phyloP scores from a whole-genome alignment of 176 grass and related monocot genomes.

The Cenchrus purpureus region DNA sequence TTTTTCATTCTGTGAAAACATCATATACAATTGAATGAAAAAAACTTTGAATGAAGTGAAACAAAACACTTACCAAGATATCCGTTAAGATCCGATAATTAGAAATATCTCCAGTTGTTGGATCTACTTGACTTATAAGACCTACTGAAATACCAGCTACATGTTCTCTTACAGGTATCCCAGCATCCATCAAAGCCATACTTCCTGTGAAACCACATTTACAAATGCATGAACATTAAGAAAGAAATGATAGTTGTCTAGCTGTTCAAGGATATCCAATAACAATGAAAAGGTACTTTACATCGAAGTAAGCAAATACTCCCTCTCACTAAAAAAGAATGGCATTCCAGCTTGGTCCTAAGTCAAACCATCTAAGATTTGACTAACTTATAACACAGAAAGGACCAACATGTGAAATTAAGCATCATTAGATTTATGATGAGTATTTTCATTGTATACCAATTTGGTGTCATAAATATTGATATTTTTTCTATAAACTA shows the following conservation, averaged over 20 bases:
- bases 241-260: conserved; percentile 14
- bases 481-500: too few relatives aligned
- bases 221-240: conserved; percentile 14
- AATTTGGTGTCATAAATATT: too few relatives aligned
- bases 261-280: conserved; percentile 1
- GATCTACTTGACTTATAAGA: conserved; percentile 81
- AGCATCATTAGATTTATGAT: too few relatives aligned
- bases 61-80: conserved; percentile 73
- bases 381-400: too few relatives aligned
- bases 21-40: conserved; percentile 1
- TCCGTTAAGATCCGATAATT: conserved; percentile 92
- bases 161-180: conserved; percentile 98
- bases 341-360: too few relatives aligned
- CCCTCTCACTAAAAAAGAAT: too few relatives aligned
- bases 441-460: too few relatives aligned
- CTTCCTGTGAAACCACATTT: conserved; percentile 60
- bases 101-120: conserved; percentile 68
- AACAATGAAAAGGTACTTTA: neutral
- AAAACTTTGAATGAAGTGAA: conserved; percentile 14
- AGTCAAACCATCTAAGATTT: too few relatives aligned
- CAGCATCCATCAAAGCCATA: conserved; percentile 98
- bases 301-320: neutral
- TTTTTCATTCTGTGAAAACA: neutral
- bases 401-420: too few relatives aligned
- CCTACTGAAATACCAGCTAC: conserved; percentile 98